Conservation (phyloP, 495 filamentous ascomycete genomes). For the Hypoxylon intermedium region DNA sequence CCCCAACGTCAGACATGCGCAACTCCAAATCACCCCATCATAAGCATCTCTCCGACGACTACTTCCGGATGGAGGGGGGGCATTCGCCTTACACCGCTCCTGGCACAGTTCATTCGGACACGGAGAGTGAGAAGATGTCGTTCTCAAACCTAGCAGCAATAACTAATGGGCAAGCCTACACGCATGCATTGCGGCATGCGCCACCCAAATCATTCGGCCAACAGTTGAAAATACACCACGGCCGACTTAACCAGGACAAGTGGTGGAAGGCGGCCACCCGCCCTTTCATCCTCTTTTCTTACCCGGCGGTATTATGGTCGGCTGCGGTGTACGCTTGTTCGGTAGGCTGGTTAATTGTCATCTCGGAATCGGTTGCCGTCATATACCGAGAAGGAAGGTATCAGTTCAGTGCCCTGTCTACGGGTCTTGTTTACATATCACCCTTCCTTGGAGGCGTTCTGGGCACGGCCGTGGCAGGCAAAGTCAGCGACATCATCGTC, state of each 20-base stretch:
- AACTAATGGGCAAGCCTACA: conserved; percentile 59
- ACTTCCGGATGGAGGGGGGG: conserved; percentile 24
- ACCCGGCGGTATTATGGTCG: conserved; percentile 92
- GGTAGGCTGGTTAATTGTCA: conserved; percentile 94
- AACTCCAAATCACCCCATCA: conserved; percentile 47
- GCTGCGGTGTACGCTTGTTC: conserved; percentile 84
- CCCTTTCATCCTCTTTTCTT: conserved; percentile 85
- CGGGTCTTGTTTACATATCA: conserved; percentile 87
- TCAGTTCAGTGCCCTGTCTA: conserved; percentile 78
- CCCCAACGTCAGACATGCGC: conserved; percentile 39
- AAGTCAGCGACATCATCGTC: conserved; percentile 84
- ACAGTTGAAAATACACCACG: conserved; percentile 75
- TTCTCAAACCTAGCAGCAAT: conserved; percentile 36
- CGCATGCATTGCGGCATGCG: conserved; percentile 61
- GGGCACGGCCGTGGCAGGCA: conserved; percentile 89
- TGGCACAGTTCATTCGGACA: conserved; percentile 32
- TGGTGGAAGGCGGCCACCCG: conserved; percentile 79
- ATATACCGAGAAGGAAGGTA: conserved; percentile 78
- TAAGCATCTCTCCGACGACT: conserved; percentile 15
- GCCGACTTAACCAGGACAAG: conserved; percentile 75
- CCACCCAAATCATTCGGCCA: conserved; percentile 73
- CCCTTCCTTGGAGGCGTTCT: conserved; percentile 89
- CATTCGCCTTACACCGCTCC: background rate
- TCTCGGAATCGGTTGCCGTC: conserved; percentile 83
- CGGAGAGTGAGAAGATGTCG: conserved; percentile 47